Base-by-base conservation (phyloP, 352 stramenopile genomes). In the Globisporangium apiculatum region DNA sequence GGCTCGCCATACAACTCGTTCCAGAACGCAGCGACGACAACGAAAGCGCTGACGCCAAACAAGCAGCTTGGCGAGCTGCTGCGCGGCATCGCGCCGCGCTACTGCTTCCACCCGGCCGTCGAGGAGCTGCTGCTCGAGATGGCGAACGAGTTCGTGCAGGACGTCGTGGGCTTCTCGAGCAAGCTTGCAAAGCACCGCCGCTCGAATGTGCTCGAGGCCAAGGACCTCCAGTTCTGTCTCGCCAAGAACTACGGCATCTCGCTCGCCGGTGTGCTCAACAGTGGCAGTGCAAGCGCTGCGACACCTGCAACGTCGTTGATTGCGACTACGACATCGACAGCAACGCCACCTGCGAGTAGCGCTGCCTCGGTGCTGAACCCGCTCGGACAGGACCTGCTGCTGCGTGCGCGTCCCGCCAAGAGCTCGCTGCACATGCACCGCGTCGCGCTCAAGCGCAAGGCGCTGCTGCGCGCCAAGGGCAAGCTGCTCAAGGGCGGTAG, bases 231-330 rank as follows among this genome's bases (percentile, higher is more conserved):
- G 69, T 85, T 94, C 35, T 89, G 72, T 57, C 67, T 94, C 49
- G 78, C 79, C 60, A 94, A 94, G 70, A 92, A 89, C 67, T 88
- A 94, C 54, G 80, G 84, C 60, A 89, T 94, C 58, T 91, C 84
- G 17, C 67, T 94, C 46, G 80, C 77, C 5, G 82, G 82, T 11
- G 76, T 83, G 60, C 66, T 85, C 43, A 66, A 65, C 14, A 50
- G 51, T 12, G 15, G 48, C 7, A 48, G 18, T 14, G 48, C 24
- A 31, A 31, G 17, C 0, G 4, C 48, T 43, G 38, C 17, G 17
- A 41, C 40, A 35, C 48, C 15, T 37, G 37, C 14, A 31, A 7
- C 24, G 24, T 31, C 24, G 24, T 31, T 2, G 24, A 31, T 2
- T 31, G 24, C 24, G 24, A 31, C 24, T 31, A 3, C 24, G 24